Percentiles rank a stretch among this genome's conserved stretches.
These are phyloP conservation scores for Geoglossum cookeanum DNA, from an alignment of 2,329 filamentous ascomycete species.

Conservation along the genomic window DNA sequence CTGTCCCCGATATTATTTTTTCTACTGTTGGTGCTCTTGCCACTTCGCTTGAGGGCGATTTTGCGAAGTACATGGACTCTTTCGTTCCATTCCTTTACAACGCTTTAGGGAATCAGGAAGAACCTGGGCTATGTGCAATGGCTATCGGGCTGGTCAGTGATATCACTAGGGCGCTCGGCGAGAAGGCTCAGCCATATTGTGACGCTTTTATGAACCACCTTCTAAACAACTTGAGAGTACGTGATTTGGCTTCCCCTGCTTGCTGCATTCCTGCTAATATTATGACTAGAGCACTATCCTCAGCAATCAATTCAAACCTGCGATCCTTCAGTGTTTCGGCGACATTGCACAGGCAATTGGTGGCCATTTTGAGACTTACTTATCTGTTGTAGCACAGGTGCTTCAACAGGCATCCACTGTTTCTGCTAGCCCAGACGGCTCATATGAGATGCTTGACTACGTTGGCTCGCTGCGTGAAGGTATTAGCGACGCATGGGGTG, in stretches of 20 bases:
- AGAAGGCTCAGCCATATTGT: slow-evolving; percentile 84
- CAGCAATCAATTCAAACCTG: slow-evolving; percentile 92
- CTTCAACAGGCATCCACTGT: slow-evolving; percentile 83
- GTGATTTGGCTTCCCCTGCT: background rate
- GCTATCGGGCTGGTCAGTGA: slow-evolving; percentile 95
- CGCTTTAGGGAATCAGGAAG: slow-evolving; percentile 86
- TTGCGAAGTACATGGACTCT: slow-evolving; percentile 92
- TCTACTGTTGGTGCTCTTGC: slow-evolving; percentile 82
- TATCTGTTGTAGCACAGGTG: slow-evolving; percentile 81
- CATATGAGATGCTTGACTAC: slow-evolving; percentile 94
- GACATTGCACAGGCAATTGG: slow-evolving; percentile 92
- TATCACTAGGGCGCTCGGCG: slow-evolving; percentile 77
- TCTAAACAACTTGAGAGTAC: slow-evolving; percentile 69
- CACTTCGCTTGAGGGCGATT: slow-evolving; percentile 79
- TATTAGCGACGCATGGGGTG: slow-evolving; percentile 98
- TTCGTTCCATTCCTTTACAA: slow-evolving; percentile 88
- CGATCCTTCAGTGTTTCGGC: slow-evolving; percentile 93
- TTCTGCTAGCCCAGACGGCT: slow-evolving; percentile 56
- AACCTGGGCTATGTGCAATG: slow-evolving; percentile 85
- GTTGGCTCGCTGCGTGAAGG: slow-evolving; percentile 86
- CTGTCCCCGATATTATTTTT: slow-evolving; percentile 85
- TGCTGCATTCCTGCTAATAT: slow-evolving; percentile 12
- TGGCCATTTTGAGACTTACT: slow-evolving; percentile 79
- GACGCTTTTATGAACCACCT: slow-evolving; percentile 97
- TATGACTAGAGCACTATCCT: slow-evolving; percentile 51